Conservation (phyloP, 345 rosid genomes). For the Salix dunnii region DNA sequence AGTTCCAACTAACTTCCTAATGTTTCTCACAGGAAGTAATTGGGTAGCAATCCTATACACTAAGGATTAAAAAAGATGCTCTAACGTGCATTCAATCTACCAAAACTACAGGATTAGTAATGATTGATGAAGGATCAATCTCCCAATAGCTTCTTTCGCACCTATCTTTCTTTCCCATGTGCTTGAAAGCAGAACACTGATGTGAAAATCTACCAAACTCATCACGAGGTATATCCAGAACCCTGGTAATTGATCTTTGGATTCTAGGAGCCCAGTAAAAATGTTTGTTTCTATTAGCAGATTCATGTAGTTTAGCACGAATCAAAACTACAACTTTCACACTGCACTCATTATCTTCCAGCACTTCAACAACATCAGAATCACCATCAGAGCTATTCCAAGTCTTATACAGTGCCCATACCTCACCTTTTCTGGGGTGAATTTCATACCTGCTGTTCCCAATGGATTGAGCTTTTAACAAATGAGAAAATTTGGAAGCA, state of each 20-base stretch:
- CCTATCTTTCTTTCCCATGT: slow-evolving; percentile 11
- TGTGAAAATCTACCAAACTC: slow-evolving; percentile 50
- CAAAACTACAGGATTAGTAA: slow-evolving; percentile 19
- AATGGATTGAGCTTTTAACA: slow-evolving; percentile 20
- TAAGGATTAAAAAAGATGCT: background rate
- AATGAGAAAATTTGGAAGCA: slow-evolving; percentile 43
- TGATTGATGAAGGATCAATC: slow-evolving; percentile 37
- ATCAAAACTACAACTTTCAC: slow-evolving; percentile 30
- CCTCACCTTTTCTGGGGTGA: slow-evolving; percentile 46
- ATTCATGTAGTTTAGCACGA: slow-evolving; percentile 1
- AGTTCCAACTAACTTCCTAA: slow-evolving; percentile 2
- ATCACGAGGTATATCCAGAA: slow-evolving; percentile 24
- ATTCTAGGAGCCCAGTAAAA: slow-evolving; percentile 36
- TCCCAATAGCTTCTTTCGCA: slow-evolving; percentile 36
- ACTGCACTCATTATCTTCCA: slow-evolving; percentile 25
- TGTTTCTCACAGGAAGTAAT: slow-evolving; percentile 8
- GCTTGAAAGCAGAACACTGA: slow-evolving; percentile 47
- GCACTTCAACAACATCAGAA: slow-evolving; percentile 46
- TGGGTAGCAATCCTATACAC: background rate
- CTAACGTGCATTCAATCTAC: slow-evolving; percentile 19
- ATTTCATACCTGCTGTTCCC: slow-evolving; percentile 27
- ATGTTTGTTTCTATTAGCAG: slow-evolving; percentile 4
- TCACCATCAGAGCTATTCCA: slow-evolving; percentile 25
- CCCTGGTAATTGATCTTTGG: slow-evolving; percentile 23
- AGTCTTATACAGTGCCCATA: slow-evolving; percentile 55